Conservation (phyloP, 2,329 filamentous ascomycete species). For the Ophiostoma ulmi region DNA sequence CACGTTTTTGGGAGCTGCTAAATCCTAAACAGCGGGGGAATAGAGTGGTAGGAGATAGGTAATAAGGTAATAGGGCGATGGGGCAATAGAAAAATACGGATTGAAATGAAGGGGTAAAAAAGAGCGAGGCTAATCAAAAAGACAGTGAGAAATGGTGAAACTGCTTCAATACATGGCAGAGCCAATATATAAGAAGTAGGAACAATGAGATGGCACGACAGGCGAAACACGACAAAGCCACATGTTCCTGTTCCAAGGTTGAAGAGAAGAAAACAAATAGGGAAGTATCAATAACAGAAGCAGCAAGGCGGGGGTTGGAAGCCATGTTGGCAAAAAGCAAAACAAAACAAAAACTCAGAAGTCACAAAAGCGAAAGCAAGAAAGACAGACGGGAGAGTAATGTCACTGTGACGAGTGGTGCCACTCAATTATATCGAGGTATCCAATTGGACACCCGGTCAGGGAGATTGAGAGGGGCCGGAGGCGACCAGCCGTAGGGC, state of each 20-base stretch:
- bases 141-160: not conserved
- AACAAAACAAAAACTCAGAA: not conserved
- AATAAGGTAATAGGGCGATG: not conserved
- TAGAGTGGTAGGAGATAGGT: not conserved
- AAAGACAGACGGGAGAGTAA: not conserved
- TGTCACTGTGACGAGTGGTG: constrained; percentile 17
- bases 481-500: constrained; percentile 5
- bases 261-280: not conserved
- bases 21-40: constrained; percentile 4
- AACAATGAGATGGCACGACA: not conserved
- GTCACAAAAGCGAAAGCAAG: not conserved
- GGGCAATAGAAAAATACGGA: not conserved
- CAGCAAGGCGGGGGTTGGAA: constrained; percentile 3
- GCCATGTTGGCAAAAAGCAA: constrained; percentile 1
- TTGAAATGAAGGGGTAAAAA: not conserved
- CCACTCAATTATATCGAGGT: constrained; percentile 8
- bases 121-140: not conserved
- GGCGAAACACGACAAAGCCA: not conserved
- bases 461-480: constrained; percentile 18
- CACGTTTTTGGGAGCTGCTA: constrained; percentile 15
- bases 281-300: not conserved
- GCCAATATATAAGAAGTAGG: not conserved
- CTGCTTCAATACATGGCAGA: not conserved
- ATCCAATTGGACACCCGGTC: constrained; percentile 15
- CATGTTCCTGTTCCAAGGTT: not conserved